These are phyloP conservation scores for Pisolithus albus DNA, from an alignment of 768 basidiomycete species.

Conservation along the genomic window DNA sequence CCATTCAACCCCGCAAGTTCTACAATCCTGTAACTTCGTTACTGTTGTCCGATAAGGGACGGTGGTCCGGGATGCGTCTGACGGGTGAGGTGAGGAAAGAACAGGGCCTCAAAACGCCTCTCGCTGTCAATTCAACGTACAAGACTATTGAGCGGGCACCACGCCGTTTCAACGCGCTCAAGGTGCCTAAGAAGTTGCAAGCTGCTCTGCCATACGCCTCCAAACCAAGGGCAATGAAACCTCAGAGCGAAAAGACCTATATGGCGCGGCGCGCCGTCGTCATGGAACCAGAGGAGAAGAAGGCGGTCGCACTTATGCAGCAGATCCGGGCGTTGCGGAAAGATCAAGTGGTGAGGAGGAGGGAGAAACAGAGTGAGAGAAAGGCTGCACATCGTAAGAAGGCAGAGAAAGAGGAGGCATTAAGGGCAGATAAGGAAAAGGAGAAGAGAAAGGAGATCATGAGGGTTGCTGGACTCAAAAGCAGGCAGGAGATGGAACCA, in stretches of 20 bases:
- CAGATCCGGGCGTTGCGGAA: slow-evolving; percentile 90
- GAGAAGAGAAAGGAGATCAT: slow-evolving; percentile 74
- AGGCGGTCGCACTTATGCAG: slow-evolving; percentile 83
- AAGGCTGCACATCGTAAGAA: slow-evolving; percentile 63
- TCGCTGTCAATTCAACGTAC: slow-evolving; percentile 81
- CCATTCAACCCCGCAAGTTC: slow-evolving; percentile 89
- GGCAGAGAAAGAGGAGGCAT: slow-evolving; percentile 59
- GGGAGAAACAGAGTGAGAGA: slow-evolving; percentile 83
- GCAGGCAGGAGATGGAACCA: slow-evolving; percentile 54
- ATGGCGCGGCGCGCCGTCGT: slow-evolving; percentile 92
- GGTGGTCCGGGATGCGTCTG: slow-evolving; percentile 92
- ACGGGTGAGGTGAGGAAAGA: slow-evolving; percentile 91
- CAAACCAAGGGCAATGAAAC: slow-evolving; percentile 79
- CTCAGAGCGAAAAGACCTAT: slow-evolving; percentile 75
- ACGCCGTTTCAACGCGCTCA: slow-evolving; percentile 86
- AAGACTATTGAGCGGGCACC: slow-evolving; percentile 71
- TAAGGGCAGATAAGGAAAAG: slow-evolving; percentile 60
- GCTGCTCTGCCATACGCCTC: slow-evolving; percentile 85
- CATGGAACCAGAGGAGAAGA: slow-evolving; percentile 92
- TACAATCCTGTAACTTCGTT: slow-evolving; percentile 96
- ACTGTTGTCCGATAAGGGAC: slow-evolving; percentile 71
- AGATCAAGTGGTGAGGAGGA: slow-evolving; percentile 72
- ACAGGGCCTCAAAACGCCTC: slow-evolving; percentile 75
- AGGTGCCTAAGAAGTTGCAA: slow-evolving; percentile 86
- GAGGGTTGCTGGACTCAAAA: slow-evolving; percentile 64